Base-by-base conservation (phyloP, 306 rosid species). In the Cicer cuneatum region DNA sequence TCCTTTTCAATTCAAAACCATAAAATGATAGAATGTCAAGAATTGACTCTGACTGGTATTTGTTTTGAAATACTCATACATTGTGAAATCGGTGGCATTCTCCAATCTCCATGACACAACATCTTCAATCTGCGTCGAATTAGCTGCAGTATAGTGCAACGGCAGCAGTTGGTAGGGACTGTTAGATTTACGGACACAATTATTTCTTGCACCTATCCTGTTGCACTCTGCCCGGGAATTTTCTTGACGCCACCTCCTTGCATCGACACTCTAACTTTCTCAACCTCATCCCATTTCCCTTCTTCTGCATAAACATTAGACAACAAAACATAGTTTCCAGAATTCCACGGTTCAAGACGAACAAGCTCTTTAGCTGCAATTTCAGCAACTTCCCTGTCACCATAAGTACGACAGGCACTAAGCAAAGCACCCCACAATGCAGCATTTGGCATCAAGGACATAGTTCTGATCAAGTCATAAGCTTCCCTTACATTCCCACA, bases 341-440 rank as follows among this genome's bases (percentile, higher is more conserved):
- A 94, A 74, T 91, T 94, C 89, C 86, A 68, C 0, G 97, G 96
- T 81, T 94, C 97, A 61, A 91, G 84, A 61, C 51, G 58, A 48
- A 89, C 80, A 7, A 93, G 89, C 83, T 89, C 94, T 56, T 83
- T 86, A n/a, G 76, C 78, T 53, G 96, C 91, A 43, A 60, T 21
- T 79, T 87, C 94, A 1, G 88, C 96, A 16, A 85, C 73, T 72
- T 87, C 82, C 73, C 80, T 83, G 7, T 87, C 83, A 40, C 95
- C 86, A 41, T 91, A 79, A 75, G 89, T 91, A 5, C 90, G 89
- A 81, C 97, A 94, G 67, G 95, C 92, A 61, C 97, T 60, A 1
- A 94, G 96, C 77, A 94, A 76, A 0, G 98, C 86, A 62, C 97
- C 93, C 97, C 94, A 91, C 71, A 91, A 58, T 15, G 91, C 85